These are phyloP conservation scores for Ceratobasidium sp. DNA, from an alignment of 1,284 basidiomycete genomes.

Conservation along the genomic window DNA sequence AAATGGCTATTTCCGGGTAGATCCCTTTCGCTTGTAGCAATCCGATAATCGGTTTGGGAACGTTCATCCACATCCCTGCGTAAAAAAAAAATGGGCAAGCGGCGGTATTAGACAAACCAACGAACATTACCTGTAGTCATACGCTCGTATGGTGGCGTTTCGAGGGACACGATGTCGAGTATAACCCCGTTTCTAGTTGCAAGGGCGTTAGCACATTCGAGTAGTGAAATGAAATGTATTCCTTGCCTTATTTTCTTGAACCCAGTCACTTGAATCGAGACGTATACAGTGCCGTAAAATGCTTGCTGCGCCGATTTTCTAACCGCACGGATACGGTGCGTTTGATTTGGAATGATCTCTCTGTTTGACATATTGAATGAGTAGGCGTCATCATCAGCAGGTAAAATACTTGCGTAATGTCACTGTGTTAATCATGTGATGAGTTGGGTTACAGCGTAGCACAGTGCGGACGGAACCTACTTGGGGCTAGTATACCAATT, in stretches of 20 bases:
- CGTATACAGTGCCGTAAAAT: slow-evolving; percentile 79
- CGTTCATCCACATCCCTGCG: slow-evolving; percentile 82
- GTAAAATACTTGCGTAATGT: slow-evolving; percentile 65
- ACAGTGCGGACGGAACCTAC: slow-evolving; percentile 49
- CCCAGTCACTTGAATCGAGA: slow-evolving; percentile 76
- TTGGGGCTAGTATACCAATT: slow-evolving; percentile 84
- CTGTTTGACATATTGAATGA: slow-evolving; percentile 51
- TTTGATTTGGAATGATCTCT: slow-evolving; percentile 79
- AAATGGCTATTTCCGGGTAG: slow-evolving; percentile 78
- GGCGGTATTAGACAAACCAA: not conserved
- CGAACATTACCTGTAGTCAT: slow-evolving; percentile 56
- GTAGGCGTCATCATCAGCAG: not conserved
- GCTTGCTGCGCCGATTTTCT: slow-evolving; percentile 63
- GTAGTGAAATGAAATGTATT: not conserved
- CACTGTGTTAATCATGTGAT: slow-evolving; percentile 53
- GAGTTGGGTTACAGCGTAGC: slow-evolving; percentile 5
- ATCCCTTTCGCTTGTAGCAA: slow-evolving; percentile 66
- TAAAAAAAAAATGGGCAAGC: not conserved
- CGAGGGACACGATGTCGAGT: slow-evolving; percentile 79
- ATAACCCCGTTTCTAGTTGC: slow-evolving; percentile 62
- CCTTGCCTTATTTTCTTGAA: slow-evolving; percentile 58
- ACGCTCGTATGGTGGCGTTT: slow-evolving; percentile 79
- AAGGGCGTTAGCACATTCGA: not conserved
- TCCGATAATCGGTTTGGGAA: slow-evolving; percentile 63
- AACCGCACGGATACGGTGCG: slow-evolving; percentile 76